Evolutionary conservation across 73 alveolate species (phyloP).

Genomic region (Tetrahymena malaccensis): DNA sequence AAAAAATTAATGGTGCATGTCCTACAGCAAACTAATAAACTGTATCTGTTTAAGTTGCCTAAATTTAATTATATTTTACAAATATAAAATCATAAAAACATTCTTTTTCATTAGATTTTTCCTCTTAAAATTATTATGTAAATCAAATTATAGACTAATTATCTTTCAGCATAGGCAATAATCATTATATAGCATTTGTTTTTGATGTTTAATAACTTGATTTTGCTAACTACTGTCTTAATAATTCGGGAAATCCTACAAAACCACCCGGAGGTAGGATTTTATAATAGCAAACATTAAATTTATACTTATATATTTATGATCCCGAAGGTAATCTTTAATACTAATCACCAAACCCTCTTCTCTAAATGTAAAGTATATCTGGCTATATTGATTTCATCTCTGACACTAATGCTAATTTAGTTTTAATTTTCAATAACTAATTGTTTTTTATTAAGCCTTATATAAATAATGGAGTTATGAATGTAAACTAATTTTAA

Average conservation of each 20-base stretch:
- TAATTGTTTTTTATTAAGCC: background rate
- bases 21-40: background rate
- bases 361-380: background rate
- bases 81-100: too few species aligned
- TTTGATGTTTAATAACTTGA: background rate
- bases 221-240: background rate
- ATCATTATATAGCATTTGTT: background rate
- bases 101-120: background rate
- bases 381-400: background rate
- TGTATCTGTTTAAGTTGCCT: background rate
- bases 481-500: background rate
- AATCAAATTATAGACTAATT: too few species aligned
- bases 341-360: background rate
- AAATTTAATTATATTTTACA: too few species aligned
- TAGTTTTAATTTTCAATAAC: background rate
- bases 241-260: background rate
- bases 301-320: background rate
- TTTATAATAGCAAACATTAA: background rate
- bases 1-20: background rate
- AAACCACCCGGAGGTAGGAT: background rate
- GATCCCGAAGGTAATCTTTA: background rate
- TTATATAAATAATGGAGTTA: background rate
- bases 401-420: background rate
- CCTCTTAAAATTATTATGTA: background rate
- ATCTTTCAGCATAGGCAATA: background rate